Evolutionary conservation across 176 grass and related monocot genomes (phyloP).

Genomic region (Microstegium vimineum): DNA sequence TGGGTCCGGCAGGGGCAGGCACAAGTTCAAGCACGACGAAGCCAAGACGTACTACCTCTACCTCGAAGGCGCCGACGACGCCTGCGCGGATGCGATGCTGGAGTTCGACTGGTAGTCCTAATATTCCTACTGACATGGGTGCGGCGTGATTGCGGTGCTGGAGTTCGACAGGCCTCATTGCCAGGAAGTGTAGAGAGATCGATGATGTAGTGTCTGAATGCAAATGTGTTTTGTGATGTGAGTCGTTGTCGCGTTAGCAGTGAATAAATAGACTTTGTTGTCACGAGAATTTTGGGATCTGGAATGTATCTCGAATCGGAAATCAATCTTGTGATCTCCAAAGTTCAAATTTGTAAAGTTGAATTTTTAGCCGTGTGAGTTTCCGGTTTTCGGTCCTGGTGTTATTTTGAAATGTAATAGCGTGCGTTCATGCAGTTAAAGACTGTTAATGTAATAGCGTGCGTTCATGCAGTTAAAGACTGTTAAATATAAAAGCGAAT

Average conservation of each 20-base stretch:
- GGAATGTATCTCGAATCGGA: not conserved
- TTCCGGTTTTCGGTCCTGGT: not conserved
- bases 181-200: not conserved
- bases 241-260: not conserved
- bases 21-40: constrained; percentile 31
- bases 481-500: no score
- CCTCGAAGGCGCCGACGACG: not conserved
- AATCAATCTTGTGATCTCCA: no score
- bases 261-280: not conserved
- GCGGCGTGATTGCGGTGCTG: no score
- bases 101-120: not conserved
- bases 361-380: not conserved
- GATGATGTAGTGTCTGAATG: not conserved
- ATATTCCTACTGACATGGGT: not conserved
- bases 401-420: not conserved
- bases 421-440: not conserved
- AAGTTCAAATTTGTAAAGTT: not conserved
- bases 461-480: no score
- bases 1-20: not conserved
- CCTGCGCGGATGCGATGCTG: not conserved
- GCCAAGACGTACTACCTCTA: not conserved
- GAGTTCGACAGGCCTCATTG: not conserved
- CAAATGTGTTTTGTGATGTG: not conserved
- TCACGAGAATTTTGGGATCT: not conserved
- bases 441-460: no score